Percentiles rank a stretch among this genome's conserved stretches.
Conservation (phyloP, 2,329 filamentous ascomycete species). For the Byssothecium circinans region DNA sequence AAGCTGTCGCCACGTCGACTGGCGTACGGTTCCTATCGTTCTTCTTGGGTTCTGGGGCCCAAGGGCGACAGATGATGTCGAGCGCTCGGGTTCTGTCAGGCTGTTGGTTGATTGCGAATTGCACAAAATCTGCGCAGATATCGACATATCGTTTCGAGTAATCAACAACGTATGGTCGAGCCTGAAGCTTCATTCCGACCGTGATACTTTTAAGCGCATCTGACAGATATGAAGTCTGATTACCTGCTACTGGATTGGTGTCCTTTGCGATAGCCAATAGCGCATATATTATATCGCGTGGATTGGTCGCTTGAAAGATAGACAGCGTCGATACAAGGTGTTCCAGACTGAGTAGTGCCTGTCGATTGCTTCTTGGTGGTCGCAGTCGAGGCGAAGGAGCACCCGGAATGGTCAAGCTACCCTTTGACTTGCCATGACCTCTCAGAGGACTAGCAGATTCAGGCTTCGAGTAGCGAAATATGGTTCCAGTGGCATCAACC, state of each 20-base stretch:
- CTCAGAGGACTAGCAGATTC: neutral
- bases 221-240: neutral
- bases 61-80: slow-evolving; percentile 47
- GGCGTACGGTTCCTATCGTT: neutral
- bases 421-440: neutral
- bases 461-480: slow-evolving; percentile 19
- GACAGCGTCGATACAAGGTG: slow-evolving; percentile 39
- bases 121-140: slow-evolving; percentile 41
- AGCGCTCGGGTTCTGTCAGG: slow-evolving; percentile 28
- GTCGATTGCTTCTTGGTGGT: slow-evolving; percentile 1
- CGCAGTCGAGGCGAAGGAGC: neutral
- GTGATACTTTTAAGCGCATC: slow-evolving; percentile 1
- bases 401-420: neutral
- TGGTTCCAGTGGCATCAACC: slow-evolving; percentile 37
- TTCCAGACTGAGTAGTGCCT: slow-evolving; percentile 35
- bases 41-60: slow-evolving; percentile 28
- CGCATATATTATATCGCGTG: slow-evolving; percentile 40
- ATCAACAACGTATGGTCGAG: slow-evolving; percentile 32
- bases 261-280: slow-evolving; percentile 43
- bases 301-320: slow-evolving; percentile 31
- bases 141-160: slow-evolving; percentile 35
- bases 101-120: slow-evolving; percentile 31
- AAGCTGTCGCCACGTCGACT: too few relatives aligned
- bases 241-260: slow-evolving; percentile 18
- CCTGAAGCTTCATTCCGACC: slow-evolving; percentile 20